phyloP scores from a whole-genome alignment of 2,329 filamentous ascomycete species.

The Cytospora piceicola region DNA sequence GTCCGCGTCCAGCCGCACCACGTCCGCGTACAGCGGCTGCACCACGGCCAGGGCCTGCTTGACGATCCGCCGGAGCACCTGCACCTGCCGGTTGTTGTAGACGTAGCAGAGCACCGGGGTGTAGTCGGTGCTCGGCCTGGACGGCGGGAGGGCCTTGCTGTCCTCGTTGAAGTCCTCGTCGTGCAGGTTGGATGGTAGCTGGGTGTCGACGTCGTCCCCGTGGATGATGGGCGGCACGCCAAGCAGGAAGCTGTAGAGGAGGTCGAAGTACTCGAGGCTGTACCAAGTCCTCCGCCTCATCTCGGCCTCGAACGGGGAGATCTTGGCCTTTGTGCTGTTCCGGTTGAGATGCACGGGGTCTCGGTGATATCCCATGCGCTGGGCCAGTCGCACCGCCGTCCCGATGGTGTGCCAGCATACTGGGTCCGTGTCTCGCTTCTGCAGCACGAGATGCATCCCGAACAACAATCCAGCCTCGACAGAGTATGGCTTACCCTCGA shows the following conservation, averaged over 20 bases:
- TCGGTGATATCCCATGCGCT: slow-evolving; percentile 57
- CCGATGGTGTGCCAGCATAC: slow-evolving; percentile 52
- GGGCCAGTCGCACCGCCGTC: slow-evolving; percentile 52
- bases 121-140: slow-evolving; percentile 46
- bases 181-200: slow-evolving; percentile 48
- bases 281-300: slow-evolving; percentile 58
- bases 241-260: slow-evolving; percentile 27
- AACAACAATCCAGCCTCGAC: slow-evolving; percentile 56
- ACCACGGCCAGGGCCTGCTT: slow-evolving; percentile 45
- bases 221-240: slow-evolving; percentile 50
- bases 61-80: slow-evolving; percentile 49
- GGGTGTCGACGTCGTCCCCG: slow-evolving; percentile 51
- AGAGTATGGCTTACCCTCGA: slow-evolving; percentile 48
- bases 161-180: slow-evolving; percentile 58
- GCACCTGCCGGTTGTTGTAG: slow-evolving; percentile 49
- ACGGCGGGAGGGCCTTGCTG: slow-evolving; percentile 44
- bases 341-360: slow-evolving; percentile 47
- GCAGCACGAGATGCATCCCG: slow-evolving; percentile 47
- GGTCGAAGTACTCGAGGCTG: slow-evolving; percentile 26
- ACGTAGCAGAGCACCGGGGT: slow-evolving; percentile 49
- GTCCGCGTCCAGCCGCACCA: slow-evolving; percentile 42
- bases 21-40: slow-evolving; percentile 43
- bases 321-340: slow-evolving; percentile 31
- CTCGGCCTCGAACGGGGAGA: slow-evolving; percentile 55
- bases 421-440: slow-evolving; percentile 47